phyloP scores from a whole-genome alignment of 202 grass and related monocot species.

The Musa balbisiana region DNA sequence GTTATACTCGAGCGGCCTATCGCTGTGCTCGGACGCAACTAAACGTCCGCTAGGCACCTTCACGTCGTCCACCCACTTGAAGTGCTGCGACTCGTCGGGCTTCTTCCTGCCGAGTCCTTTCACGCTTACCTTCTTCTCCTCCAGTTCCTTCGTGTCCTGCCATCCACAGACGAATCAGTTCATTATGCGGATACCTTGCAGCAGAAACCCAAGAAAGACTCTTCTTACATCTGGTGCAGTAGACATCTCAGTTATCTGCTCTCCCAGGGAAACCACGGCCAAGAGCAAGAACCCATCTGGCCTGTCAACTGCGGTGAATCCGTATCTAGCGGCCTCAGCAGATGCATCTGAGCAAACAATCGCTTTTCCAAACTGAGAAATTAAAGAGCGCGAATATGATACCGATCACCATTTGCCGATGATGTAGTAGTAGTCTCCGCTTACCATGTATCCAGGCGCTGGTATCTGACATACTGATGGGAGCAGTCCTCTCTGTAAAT shows the following conservation, averaged over 20 bases:
- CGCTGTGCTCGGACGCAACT: slow-evolving; percentile 48
- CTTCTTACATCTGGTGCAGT: slow-evolving; percentile 28
- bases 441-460: slow-evolving; percentile 79
- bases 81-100: slow-evolving; percentile 54
- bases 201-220: not conserved
- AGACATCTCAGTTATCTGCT: slow-evolving; percentile 50
- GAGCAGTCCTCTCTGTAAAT: slow-evolving; percentile 50
- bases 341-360: slow-evolving; percentile 69
- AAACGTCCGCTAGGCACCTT: slow-evolving; percentile 71
- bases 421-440: no score
- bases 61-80: slow-evolving; percentile 63
- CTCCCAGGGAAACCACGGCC: slow-evolving; percentile 49
- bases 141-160: slow-evolving; percentile 35
- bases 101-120: slow-evolving; percentile 59
- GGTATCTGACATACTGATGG: slow-evolving; percentile 65
- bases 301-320: slow-evolving; percentile 60
- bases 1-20: slow-evolving; percentile 63
- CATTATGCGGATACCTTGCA: not conserved
- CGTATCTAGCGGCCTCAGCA: slow-evolving; percentile 58
- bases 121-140: slow-evolving; percentile 48
- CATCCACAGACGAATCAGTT: not conserved
- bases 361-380: slow-evolving; percentile 51
- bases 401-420: not conserved
- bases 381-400: not conserved
- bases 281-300: slow-evolving; percentile 62